Base-by-base conservation (phyloP, 371 early-diverging fungal species). In the Fennellomyces sp. region DNA sequence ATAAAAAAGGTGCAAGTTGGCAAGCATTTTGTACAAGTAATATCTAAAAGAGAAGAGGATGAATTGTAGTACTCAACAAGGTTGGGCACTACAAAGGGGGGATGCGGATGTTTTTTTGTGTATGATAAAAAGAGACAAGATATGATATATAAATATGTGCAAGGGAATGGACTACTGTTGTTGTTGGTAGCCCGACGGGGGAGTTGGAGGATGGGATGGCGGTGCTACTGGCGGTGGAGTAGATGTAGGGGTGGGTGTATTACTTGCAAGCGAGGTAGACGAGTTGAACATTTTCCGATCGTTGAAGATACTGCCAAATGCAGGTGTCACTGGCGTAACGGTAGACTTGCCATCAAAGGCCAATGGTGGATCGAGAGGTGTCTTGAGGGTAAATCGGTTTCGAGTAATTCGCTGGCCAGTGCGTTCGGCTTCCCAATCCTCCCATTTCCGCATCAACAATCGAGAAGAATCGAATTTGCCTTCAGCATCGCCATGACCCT, bases 341-440 rank as follows among this genome's bases (percentile, higher is more conserved):
- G 70, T 30, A 5, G 54, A 49, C 29, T 54, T 55, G 19, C 72
- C 69, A 56, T 71, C 72, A 56, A 76, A 75, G 5, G 75, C 71
- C 15, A 59, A 35, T 3, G 58, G 51, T 15, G 60, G 51, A 55
- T 71, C 67, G 39, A 62, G 33, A 31, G 78, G 78, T 38, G 72
- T 72, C 25, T 64, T 75, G 13, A 76, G 60, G 1, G 65, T 60
- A n/a, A 72, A 30, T 23, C 66, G 66, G 31, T 70, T 72, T 41
- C 70, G 73, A 36, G 59, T 60, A 19, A 61, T 31, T n/a, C 65
- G 64, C 26, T 64, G 72, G 1, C 78, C 81, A 4, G 77, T 77
- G 23, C 89, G 76, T 35, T 88, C 91, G 36, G 80, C 69, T 63
- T 88, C 91, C 91, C 91, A 90, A 49, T 88, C 89, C 41, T 83